Evolutionary conservation across 768 basidiomycete species (phyloP).

Genomic region (Pisolithus microcarpus): DNA sequence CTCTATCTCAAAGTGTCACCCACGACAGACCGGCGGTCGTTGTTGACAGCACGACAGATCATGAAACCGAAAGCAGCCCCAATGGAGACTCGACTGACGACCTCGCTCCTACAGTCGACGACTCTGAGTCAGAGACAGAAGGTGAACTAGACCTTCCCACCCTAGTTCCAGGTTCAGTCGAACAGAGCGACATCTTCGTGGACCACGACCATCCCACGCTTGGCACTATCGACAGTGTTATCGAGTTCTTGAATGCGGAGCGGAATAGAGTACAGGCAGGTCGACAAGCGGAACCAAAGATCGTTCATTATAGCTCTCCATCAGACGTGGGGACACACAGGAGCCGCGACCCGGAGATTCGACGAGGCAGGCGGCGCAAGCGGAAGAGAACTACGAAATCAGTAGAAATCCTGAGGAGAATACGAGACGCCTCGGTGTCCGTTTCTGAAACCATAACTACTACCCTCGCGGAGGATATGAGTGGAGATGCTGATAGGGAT

Average conservation of each 20-base stretch:
- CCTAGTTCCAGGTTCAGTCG: constrained; percentile 21
- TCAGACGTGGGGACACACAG: constrained; percentile 33
- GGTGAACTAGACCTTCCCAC: constrained; percentile 25
- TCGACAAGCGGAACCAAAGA: constrained; percentile 22
- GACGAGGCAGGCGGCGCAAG: constrained; percentile 34
- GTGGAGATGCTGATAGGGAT: constrained; percentile 23
- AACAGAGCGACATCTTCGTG: constrained; percentile 14
- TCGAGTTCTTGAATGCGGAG: constrained; percentile 71
- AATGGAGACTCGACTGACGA: constrained; percentile 6
- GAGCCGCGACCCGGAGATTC: constrained; percentile 32
- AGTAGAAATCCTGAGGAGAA: constrained; percentile 24
- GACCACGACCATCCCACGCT: constrained; percentile 52
- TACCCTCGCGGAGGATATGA: constrained; percentile 14
- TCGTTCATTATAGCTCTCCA: constrained; percentile 25
- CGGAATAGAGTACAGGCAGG: constrained; percentile 50
- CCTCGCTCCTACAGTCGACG: constrained; percentile 6
- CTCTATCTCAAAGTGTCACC: constrained; percentile 18
- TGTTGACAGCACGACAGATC: constrained; percentile 14
- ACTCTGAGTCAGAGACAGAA: constrained; percentile 32
- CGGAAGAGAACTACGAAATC: constrained; percentile 28
- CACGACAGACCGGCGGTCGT: constrained; percentile 21
- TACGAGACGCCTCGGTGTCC: constrained; percentile 12
- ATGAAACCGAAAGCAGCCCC: constrained; percentile 4
- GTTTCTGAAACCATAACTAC: constrained; percentile 17
- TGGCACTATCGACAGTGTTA: constrained; percentile 64